Evolutionary conservation across 1,284 basidiomycete species (phyloP).

Genomic region (Ceratobasidium sp.): DNA sequence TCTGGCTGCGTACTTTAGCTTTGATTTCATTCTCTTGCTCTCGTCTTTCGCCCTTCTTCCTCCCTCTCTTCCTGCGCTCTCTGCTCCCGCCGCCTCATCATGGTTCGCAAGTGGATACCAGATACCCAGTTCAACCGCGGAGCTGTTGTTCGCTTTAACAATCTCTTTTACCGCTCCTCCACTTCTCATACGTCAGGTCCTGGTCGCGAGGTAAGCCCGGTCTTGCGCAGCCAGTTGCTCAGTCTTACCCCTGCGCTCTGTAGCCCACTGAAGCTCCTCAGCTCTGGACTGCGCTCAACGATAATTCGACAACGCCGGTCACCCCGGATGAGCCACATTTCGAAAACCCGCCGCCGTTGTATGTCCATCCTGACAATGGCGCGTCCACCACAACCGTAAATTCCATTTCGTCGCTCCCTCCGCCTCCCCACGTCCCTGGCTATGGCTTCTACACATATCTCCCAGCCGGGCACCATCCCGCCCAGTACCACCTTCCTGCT

Average conservation of each 20-base stretch:
- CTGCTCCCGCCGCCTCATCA: neutral
- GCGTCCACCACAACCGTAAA: conserved; percentile 34
- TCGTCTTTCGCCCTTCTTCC: neutral
- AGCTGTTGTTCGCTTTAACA: conserved; percentile 29
- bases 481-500: conserved; percentile 36
- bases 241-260: neutral
- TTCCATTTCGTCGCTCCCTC: conserved; percentile 25
- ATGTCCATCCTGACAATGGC: conserved; percentile 35
- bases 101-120: conserved; percentile 37
- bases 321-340: conserved; percentile 4
- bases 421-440: conserved; percentile 23
- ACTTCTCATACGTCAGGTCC: conserved; percentile 22
- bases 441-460: conserved; percentile 40
- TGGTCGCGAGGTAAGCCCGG: conserved; percentile 22
- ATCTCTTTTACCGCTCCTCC: conserved; percentile 30
- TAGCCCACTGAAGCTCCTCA: conserved; percentile 36
- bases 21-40: neutral
- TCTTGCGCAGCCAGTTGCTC: neutral
- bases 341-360: conserved; percentile 31
- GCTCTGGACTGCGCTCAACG: conserved; percentile 15
- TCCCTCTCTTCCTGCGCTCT: neutral
- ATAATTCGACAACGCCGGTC: neutral
- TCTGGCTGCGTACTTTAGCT: conserved; percentile 18
- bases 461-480: conserved; percentile 36
- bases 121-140: conserved; percentile 35